A percentile compares a stretch with the other conserved stretches of the same genome.
Evolutionary conservation across 331 rosid species (phyloP).

Genomic region (Dryas integrifolia): DNA sequence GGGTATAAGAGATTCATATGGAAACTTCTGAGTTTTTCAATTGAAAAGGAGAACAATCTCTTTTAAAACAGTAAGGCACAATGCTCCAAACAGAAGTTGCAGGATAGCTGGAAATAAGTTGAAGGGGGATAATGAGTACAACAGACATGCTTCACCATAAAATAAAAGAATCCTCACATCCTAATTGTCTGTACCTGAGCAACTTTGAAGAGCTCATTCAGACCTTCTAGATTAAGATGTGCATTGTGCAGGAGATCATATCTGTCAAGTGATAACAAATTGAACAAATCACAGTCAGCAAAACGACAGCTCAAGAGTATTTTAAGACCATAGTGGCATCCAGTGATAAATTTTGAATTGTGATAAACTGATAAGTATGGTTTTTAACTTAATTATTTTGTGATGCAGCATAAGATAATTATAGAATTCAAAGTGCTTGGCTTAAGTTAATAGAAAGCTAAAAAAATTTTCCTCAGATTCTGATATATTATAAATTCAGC

Average conservation of each 20-base stretch:
- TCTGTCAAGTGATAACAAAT: slow-evolving; percentile 43
- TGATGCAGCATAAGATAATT: not conserved
- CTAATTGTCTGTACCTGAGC: slow-evolving; percentile 67
- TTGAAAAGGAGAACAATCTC: not conserved
- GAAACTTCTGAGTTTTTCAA: not conserved
- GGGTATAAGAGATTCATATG: not conserved
- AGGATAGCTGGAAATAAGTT: not conserved
- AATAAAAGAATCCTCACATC: not conserved
- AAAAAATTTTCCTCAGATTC: not conserved
- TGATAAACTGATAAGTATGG: not conserved
- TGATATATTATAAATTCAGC: not conserved
- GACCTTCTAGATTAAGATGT: slow-evolving; percentile 87
- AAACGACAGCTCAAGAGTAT: not conserved
- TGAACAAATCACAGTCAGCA: not conserved
- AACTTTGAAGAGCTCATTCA: slow-evolving; percentile 89
- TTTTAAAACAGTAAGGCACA: not conserved
- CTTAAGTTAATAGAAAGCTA: not conserved
- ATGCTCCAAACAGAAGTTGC: not conserved
- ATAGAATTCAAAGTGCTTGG: not conserved
- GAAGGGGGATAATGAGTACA: not conserved
- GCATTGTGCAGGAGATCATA: slow-evolving; percentile 97
- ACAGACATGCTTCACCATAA: not conserved
- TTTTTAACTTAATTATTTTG: not conserved
- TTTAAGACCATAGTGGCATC: slow-evolving; percentile 6
- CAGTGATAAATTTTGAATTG: not conserved